Evolutionary conservation across 1,284 basidiomycete genomes (phyloP).

Genomic region (Papiliotrema terrestris): DNA sequence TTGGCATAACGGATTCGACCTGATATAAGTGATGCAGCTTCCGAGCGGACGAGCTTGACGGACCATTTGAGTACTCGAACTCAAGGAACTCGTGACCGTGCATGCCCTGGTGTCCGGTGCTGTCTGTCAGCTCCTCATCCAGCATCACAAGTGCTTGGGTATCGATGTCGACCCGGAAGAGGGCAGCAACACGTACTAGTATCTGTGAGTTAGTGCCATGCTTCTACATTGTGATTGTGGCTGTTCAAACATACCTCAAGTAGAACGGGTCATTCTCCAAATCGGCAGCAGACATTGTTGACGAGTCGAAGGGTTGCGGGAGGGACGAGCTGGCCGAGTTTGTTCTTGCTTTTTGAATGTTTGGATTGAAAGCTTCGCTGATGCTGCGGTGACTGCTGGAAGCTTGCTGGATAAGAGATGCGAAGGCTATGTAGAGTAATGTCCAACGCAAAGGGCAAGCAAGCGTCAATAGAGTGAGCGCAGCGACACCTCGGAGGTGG

Average conservation of each 20-base stretch:
- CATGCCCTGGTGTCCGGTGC: slow-evolving; percentile 91
- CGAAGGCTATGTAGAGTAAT: no score
- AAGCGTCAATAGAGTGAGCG: no score
- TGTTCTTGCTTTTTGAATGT: no score
- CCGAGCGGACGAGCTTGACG: not conserved
- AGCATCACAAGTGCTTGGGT: slow-evolving; percentile 5
- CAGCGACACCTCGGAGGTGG: no score
- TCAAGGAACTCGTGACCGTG: slow-evolving; percentile 98
- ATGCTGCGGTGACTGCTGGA: no score
- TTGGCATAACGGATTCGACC: slow-evolving; percentile 93
- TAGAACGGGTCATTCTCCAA: slow-evolving; percentile 68
- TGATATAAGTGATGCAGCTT: slow-evolving; percentile 3
- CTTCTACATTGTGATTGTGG: no score
- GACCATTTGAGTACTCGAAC: slow-evolving; percentile 90
- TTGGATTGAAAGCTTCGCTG: no score
- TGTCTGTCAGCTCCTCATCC: slow-evolving; percentile 40
- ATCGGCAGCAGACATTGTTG: slow-evolving; percentile 10
- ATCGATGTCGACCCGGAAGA: not conserved
- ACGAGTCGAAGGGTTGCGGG: no score
- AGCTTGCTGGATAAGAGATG: no score
- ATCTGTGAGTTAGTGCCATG: slow-evolving; percentile 56
- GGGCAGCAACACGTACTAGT: slow-evolving; percentile 60
- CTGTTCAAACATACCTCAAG: slow-evolving; percentile 59
- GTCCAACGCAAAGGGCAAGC: no score
- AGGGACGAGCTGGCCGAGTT: no score